These are phyloP conservation scores for Kwoniella europaea DNA, from an alignment of 768 basidiomycete species.

Conservation along the genomic window DNA sequence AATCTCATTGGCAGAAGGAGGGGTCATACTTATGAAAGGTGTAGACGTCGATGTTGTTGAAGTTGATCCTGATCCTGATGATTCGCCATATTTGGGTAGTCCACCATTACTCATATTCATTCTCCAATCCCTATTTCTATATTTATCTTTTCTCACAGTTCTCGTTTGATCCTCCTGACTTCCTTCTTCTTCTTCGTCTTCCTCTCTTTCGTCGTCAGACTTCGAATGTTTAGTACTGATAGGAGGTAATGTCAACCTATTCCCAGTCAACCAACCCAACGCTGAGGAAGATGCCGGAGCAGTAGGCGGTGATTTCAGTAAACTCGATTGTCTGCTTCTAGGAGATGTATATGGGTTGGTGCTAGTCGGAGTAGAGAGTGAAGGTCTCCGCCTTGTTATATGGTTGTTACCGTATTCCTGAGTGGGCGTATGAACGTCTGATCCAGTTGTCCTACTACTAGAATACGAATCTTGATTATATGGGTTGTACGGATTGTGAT, in stretches of 20 bases:
- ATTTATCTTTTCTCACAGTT: slow-evolving; percentile 6
- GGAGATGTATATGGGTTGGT: slow-evolving; percentile 10
- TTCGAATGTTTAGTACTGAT: slow-evolving; percentile 12
- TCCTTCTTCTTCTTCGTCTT: slow-evolving; percentile 13
- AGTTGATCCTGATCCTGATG: slow-evolving; percentile 12
- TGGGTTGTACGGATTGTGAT: background rate
- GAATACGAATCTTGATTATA: background rate
- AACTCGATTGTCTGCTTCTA: slow-evolving; percentile 13
- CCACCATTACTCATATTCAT: slow-evolving; percentile 29
- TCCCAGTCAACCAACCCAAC: slow-evolving; percentile 21
- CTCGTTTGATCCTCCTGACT: background rate
- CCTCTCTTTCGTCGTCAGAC: slow-evolving; percentile 34
- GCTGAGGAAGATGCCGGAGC: slow-evolving; percentile 13
- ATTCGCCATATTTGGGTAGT: slow-evolving; percentile 23
- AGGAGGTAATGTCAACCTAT: slow-evolving; percentile 20
- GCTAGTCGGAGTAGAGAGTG: slow-evolving; percentile 2
- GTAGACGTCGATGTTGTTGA: slow-evolving; percentile 5
- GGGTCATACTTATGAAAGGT: slow-evolving; percentile 38
- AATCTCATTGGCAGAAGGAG: slow-evolving; percentile 12
- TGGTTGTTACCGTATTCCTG: slow-evolving; percentile 15
- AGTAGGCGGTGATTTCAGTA: slow-evolving; percentile 5
- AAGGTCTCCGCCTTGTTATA: slow-evolving; percentile 15
- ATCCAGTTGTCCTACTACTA: slow-evolving; percentile 12
- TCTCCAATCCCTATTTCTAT: slow-evolving; percentile 26
- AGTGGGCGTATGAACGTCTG: slow-evolving; percentile 23